Evolutionary conservation across 2,329 filamentous ascomycete genomes (phyloP), one percentile per base, ranked within the genome.

Genomic region (Neonectria magnoliae): DNA sequence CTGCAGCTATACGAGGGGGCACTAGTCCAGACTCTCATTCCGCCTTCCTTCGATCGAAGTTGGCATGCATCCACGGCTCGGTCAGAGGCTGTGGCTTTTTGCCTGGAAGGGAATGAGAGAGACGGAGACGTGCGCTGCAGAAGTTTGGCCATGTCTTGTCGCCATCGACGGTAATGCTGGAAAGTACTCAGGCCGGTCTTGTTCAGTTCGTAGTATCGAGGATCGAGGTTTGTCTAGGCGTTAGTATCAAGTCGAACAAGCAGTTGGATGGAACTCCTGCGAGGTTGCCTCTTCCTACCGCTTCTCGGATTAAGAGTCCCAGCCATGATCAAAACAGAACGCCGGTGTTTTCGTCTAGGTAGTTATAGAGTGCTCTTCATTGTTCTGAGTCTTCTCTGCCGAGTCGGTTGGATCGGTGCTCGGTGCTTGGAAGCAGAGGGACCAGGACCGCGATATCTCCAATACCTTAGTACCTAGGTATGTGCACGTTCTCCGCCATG

Each of bases 51-150:
- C 45, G n/a, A 61, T 64, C 33, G 14, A 20, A n/a, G 29, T 25
- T 8, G 45, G 7, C 41, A 38, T 20, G 22, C n/a, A 18, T 25
- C 13, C 38, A 5, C 4, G 16, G 58, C 62, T 64, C 62, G 54
- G 59, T 38, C 41, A 65, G 62, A 58, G 54, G 58, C 58, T 48
- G 58, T 44, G 53, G 22, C 6, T 6, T 18, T 31, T n/a, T 29
- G 33, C 13, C 18, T 29, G 3, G 18, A 22, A 33, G 29, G 58
- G 62, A 60, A 53, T 54, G 58, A 53, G 48, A 58, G 42, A 58
- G 42, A 45, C 57, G 22, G 57, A 31, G 18, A 11, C 20, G 2
- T 50, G 22, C 11, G 36, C 22, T 47, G 29, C 27, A 25, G 51
- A 18, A 16, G 9, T 22, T 51, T 51, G 29, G 10, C 5, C n/a